Evolutionary conservation across 2,329 filamentous ascomycete species (phyloP), one percentile per base, ranked within the genome.

Genomic region (Ophiostoma tasmaniense): DNA sequence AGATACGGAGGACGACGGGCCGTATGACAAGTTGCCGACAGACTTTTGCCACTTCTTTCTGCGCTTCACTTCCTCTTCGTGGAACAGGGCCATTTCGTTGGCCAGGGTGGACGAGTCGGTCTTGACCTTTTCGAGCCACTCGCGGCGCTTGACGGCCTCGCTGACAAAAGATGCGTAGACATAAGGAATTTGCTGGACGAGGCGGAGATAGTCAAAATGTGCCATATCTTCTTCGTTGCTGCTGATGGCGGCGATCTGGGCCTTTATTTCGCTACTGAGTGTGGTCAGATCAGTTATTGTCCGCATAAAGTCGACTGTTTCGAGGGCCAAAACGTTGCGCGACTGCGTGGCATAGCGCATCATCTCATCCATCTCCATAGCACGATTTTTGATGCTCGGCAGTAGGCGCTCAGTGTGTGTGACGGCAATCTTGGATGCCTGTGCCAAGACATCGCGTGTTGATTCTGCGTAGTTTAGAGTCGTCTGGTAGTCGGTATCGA

Each of bases 71-170:
- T 99, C 95, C 78, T 98, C 95, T 71, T 97, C 93, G 75, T 95
- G 92, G 72, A 96, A 94, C 0, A 91, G 82, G 1, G 93, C 92
- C 85, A 98, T 92, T 76, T 98, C 94, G 76, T 98, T 96, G 33
- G 93, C 92, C 33, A 99, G 81, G 0, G 90, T 92, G 2, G 91
- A 89, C 0, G 94, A 95, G 75, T 98, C 95, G 2, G 87, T 85
- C 76, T 90, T 92, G 77, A 98, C 90, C 78, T 96, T 97, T 67
- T 96, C 92, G 14, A 87, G 87, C 93, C 95, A 99, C 79, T 97
- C 93, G 42, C 89, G 89, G 28, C 95, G 89, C 69, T 91, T 87
- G 55, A 97, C 87, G 20, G 92, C 90, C 78, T 99, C 95, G 3
- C 92, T 86, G 25, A 96, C 81, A 70, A 97, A 90, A 2, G 93